Conservation (phyloP, 371 early-diverging fungal species). For the Circinella minor region DNA sequence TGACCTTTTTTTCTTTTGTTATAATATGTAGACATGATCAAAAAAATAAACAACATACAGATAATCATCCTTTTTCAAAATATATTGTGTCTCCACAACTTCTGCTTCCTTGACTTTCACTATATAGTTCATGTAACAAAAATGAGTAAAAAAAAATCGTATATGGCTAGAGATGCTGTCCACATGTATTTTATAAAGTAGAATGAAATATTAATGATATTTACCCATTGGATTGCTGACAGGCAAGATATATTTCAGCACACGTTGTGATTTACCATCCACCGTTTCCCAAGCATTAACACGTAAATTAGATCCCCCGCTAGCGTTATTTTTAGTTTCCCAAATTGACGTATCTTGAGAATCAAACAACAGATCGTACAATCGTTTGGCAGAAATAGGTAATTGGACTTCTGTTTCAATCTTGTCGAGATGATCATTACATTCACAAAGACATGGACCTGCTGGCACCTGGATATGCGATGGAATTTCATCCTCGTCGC, state of each 20-base stretch:
- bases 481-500: slow-evolving; percentile 35
- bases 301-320: slow-evolving; percentile 35
- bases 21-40: background rate
- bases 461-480: slow-evolving; percentile 51
- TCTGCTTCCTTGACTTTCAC: slow-evolving; percentile 65
- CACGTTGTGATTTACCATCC: slow-evolving; percentile 28
- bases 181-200: background rate
- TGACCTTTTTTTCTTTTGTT: no score
- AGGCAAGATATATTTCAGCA: slow-evolving; percentile 49
- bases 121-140: background rate
- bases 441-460: slow-evolving; percentile 60
- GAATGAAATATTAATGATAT: background rate
- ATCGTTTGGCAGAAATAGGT: slow-evolving; percentile 61
- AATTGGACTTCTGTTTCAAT: slow-evolving; percentile 60
- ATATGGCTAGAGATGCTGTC: no score
- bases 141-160: background rate
- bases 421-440: slow-evolving; percentile 72
- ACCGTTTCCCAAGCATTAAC: slow-evolving; percentile 18
- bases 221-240: slow-evolving; percentile 50
- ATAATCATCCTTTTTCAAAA: slow-evolving; percentile 57
- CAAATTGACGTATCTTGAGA: slow-evolving; percentile 44
- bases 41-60: slow-evolving; percentile 29
- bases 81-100: slow-evolving; percentile 56
- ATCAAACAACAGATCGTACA: slow-evolving; percentile 63
- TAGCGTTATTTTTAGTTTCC: slow-evolving; percentile 51